Evolutionary conservation across 1,284 basidiomycete species (phyloP), one percentile per base, ranked within the genome.

Genomic region (Trichosporon coremiiforme): DNA sequence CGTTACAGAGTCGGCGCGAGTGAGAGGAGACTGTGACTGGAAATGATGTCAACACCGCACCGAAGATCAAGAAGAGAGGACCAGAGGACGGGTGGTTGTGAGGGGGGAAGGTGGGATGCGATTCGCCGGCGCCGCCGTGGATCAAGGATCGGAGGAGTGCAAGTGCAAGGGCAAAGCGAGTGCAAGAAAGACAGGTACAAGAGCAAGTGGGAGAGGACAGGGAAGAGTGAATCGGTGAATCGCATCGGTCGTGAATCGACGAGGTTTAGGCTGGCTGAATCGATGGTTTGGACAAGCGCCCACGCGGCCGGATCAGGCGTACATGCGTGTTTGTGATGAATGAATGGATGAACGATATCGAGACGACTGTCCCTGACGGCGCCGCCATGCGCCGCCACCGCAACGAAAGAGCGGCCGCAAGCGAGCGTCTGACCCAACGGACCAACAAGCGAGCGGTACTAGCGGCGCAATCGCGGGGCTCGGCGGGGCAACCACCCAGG

Each of bases 311-410:
- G 17, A 15, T 60, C 7, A 29, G 53, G 29, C 53, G 8, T 60
- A n/a, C 7, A 29, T 25, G 29, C 53, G 22, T 60, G 57, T 60
- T 60, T 60, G 57, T 60, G 31, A 9, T 60, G 57, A 60, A 33
- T 60, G 57, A 60, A 60, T 60, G 57, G 57, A 60, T 31, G 31
- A 33, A 60, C 57, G 57, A 60, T 60, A 60, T 60, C 57, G 57
- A 33, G 29, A 29, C 29, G 12, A 33, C 8, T 7, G 29, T 17
- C 57, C 57, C 57, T 60, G 57, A 60, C 31, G 57, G 57, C 57
- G 57, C 57, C 57, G 36, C 36, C 36, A 38, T 38, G 36, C 36
- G 36, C 36, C 36, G 57, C 57, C 57, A 60, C 31, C 57, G 57
- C 57, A 33, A 17, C 29, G 20, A 8, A 17, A 60, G 31, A 5